Conservation (phyloP, 441 rosid genomes). For the Geranium incanum region DNA sequence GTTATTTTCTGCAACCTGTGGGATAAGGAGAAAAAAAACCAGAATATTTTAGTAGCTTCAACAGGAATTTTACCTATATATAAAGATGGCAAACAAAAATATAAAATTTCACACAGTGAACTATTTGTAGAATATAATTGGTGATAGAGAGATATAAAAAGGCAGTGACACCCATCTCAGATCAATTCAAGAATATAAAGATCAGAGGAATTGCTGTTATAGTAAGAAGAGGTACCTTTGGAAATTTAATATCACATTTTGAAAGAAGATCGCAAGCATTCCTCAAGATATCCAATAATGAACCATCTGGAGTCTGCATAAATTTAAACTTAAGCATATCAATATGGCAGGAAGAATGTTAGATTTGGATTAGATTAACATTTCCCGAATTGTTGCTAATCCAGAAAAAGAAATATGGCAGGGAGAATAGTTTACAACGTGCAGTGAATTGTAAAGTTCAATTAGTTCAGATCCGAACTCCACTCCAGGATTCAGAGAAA, state of each 20-base stretch:
- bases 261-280: slow-evolving; percentile 83
- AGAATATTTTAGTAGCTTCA: slow-evolving; percentile 11
- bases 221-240: slow-evolving; percentile 44
- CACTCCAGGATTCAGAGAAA: neutral
- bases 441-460: neutral
- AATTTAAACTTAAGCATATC: slow-evolving; percentile 12
- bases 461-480: neutral
- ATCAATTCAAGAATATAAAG: slow-evolving; percentile 6
- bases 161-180: slow-evolving; percentile 9
- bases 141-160: neutral
- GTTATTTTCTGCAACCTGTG: slow-evolving; percentile 58
- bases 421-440: slow-evolving; percentile 6
- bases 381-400: too few relatives aligned
- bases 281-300: slow-evolving; percentile 70
- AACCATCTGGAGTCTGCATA: slow-evolving; percentile 90
- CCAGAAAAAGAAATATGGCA: neutral
- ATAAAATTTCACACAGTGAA: neutral
- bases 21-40: slow-evolving; percentile 14
- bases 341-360: slow-evolving; percentile 12
- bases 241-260: slow-evolving; percentile 57
- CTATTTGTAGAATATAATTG: neutral
- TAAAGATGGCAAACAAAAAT: neutral
- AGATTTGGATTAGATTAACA: too few relatives aligned
- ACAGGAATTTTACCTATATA: slow-evolving; percentile 5
- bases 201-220: neutral